Percentiles rank a stretch among this genome's conserved stretches.
These are phyloP conservation scores for Pseudogymnoascus sp. DNA, from an alignment of 2,329 filamentous ascomycete species.

Conservation along the genomic window DNA sequence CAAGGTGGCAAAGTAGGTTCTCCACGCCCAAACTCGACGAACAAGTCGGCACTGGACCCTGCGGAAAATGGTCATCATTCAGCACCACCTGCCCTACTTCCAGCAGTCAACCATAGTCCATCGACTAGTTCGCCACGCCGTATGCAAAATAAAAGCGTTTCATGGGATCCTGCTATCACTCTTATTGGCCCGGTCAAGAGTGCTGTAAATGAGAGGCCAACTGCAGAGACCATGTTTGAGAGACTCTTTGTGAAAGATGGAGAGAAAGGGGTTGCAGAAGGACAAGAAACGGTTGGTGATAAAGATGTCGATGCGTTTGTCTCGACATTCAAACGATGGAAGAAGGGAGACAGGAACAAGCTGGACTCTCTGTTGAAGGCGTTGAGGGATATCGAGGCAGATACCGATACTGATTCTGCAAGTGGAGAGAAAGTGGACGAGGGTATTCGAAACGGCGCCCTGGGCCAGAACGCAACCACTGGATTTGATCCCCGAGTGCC, in stretches of 20 bases:
- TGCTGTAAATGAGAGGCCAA: not conserved
- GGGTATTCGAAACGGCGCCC: not conserved
- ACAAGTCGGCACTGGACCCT: not conserved
- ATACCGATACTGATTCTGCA: not conserved
- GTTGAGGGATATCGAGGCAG: not conserved
- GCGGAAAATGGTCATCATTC: not conserved
- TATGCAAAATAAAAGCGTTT: not conserved
- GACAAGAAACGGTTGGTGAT: not conserved
- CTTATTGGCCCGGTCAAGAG: not conserved
- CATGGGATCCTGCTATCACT: not conserved
- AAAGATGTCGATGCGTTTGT: not conserved
- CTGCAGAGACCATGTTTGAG: not conserved
- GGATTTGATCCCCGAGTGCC: not conserved
- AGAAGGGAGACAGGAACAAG: slow-evolving; percentile 2
- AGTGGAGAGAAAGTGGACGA: not conserved
- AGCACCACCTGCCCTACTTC: not conserved
- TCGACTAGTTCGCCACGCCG: not conserved
- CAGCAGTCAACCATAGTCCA: not conserved
- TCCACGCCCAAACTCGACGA: not conserved
- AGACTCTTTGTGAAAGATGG: not conserved
- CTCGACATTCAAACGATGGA: not conserved
- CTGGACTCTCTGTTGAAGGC: not conserved
- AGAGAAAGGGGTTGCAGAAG: not conserved
- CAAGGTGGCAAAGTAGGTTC: not conserved
- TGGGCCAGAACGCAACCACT: not conserved